Base-by-base conservation (phyloP, 768 basidiomycete species). In the Serendipita sp. region DNA sequence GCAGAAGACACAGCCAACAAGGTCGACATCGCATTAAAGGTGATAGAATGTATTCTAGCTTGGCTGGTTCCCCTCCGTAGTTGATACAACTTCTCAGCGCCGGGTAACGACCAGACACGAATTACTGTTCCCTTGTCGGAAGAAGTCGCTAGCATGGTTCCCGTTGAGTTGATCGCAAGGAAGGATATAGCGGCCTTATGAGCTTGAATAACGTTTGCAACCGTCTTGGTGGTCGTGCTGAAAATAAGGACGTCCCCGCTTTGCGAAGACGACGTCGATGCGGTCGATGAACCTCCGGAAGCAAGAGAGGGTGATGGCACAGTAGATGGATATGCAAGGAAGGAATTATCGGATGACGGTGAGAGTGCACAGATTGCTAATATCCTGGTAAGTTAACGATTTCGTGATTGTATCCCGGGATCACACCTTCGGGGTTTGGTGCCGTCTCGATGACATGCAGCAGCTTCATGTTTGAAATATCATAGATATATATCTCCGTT, bases 401-500 rank as follows among this genome's bases (percentile, higher is more conserved):
- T 14, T 20, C 34, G n/a, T n/a, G n/a, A n/a, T 63, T 41, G 24
- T 17, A 50, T 17, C 26, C 28, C 20, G 20, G 33, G 11, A 48
- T 26, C 7, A 26, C 63, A 91, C 94, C 94, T 70, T 96, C 88
- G 2, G 95, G 92, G 71, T 99, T 99, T 0, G 90, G 83, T 5
- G 89, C 86, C 0, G 96, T 98, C 76, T 99, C 96, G 48, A 98
- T 94, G 42, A 97, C 95, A 72, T 98, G 95, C 42, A 96, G 75
- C 28, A 99, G 80, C 63, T 93, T 86, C 96, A 99, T 98, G 67
- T 97, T 99, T 53, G 87, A 90, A 69, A 98, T 98, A 71, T 99
- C 96, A 70, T 98, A 98, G 58, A 97, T 92, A 76, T 99, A 99
- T 50, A 99, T 97, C 73, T 97, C 94, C n/a, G 82, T 82, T 71